Evolutionary conservation across 148 eudicot species (phyloP).

Genomic region (Drosera capensis): DNA sequence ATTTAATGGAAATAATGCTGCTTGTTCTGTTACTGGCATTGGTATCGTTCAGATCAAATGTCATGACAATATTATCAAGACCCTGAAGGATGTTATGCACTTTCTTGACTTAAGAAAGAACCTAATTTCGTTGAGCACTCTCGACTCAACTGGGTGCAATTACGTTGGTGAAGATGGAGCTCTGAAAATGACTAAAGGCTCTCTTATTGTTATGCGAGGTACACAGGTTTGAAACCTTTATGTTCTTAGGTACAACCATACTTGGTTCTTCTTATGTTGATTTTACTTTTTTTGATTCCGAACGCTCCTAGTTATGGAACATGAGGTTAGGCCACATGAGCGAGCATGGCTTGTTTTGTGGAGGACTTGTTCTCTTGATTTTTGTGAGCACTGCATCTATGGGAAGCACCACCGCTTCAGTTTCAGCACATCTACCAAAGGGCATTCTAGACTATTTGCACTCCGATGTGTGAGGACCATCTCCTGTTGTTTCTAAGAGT

Average conservation of each 20-base stretch:
- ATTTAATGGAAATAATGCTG: background rate
- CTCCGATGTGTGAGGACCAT: background rate
- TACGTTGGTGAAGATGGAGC: background rate
- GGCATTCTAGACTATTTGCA: too few species aligned
- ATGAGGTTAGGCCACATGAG: background rate
- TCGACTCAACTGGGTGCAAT: background rate
- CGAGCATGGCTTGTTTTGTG: background rate
- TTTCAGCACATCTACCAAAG: too few species aligned
- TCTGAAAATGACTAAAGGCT: background rate
- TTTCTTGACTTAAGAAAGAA: too few species aligned
- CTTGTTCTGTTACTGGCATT: background rate
- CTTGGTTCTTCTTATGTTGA: too few species aligned
- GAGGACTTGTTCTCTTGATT: too few species aligned
- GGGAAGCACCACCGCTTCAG: background rate
- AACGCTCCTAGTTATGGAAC: background rate
- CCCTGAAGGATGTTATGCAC: too few species aligned
- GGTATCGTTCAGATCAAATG: background rate
- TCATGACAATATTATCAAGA: background rate
- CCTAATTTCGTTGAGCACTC: background rate
- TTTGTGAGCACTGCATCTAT: background rate
- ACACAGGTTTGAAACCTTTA: background rate
- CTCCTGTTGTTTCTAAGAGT: background rate
- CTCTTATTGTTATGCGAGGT: background rate
- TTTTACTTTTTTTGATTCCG: too few species aligned
- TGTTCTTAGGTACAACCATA: too few species aligned